Evolutionary conservation across 75 land plant species (phyloP).

Genomic region (Selaginella moellendorffii): DNA sequence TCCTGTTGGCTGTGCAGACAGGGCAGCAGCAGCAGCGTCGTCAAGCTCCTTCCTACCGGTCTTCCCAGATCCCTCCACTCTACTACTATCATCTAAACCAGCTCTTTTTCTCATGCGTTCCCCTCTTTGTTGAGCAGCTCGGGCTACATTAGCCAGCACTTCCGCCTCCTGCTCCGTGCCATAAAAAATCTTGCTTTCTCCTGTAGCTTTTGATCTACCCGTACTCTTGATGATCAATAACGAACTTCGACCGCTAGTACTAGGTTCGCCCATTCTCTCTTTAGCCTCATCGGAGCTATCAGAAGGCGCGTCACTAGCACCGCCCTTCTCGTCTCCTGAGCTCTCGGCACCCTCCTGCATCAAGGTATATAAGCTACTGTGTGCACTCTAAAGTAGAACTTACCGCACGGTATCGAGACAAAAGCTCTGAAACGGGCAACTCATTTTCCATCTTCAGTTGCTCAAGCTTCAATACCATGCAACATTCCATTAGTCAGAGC

Average conservation of each 20-base stretch:
- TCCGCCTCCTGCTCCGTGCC: slow-evolving; percentile 9
- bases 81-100: background rate
- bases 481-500: slow-evolving; percentile 3
- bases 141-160: slow-evolving; percentile 19
- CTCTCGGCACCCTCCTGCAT: background rate
- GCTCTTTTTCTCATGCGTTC: slow-evolving; percentile 11
- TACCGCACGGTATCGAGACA: slow-evolving; percentile 69
- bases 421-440: slow-evolving; percentile 60
- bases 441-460: slow-evolving; percentile 67
- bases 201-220: too few species aligned
- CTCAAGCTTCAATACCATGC: slow-evolving; percentile 43
- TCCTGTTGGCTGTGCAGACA: slow-evolving; percentile 95
- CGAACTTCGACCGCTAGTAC: slow-evolving; percentile 21
- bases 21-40: slow-evolving; percentile 97
- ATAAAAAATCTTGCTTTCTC: too few species aligned
- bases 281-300: slow-evolving; percentile 22
- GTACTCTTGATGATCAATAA: background rate
- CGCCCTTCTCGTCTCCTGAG: slow-evolving; percentile 8
- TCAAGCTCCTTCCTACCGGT: slow-evolving; percentile 59
- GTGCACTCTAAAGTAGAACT: too few species aligned
- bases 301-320: slow-evolving; percentile 9
- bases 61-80: slow-evolving; percentile 9
- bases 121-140: slow-evolving; percentile 17
- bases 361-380: too few species aligned
- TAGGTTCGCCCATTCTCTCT: slow-evolving; percentile 22